Evolutionary conservation across 257 asterid species (phyloP), one percentile per base, ranked within the genome.

Genomic region (Paulownia fortunei): DNA sequence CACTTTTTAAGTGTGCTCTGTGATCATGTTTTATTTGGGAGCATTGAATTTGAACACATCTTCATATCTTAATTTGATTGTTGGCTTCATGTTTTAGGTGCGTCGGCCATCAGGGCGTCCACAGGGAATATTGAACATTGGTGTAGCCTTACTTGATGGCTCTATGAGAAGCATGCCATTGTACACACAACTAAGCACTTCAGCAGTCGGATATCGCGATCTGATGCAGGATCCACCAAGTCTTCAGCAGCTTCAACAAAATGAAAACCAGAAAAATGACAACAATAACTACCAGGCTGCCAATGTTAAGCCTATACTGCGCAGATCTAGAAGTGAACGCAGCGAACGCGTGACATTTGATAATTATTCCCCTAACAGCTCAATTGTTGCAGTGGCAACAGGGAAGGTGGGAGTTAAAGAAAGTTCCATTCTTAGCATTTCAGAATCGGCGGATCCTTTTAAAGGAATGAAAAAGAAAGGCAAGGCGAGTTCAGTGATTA

Each of bases 31-130:
- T 1, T 26, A 30, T 26, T 27, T 26, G 10, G n/a, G 72, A 41
- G 23, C 12, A 23, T 44, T 67, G 39, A 44, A 11, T 19, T 26
- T 41, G 3, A 18, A 0, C 1, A 1, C 39, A 13, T 21, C 10
- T 24, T 23, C 37, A 30, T 15, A 61, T 44, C 52, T 46, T 19
- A 8, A 47, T 24, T 44, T 51, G 39, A 56, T 41, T n/a, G 11
- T 69, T 8, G 26, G 16, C 1, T 34, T 65, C 27, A 6, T 52
- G 41, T 16, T 52, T 55, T 73, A 94, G 97, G 88, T 94, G 15
- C 97, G 97, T 8, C 97, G 97, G 19, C 96, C 96, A 49, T 94
- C 97, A 0, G 98, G 98, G 1, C 89, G 97, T 27, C 97, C 97
- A 13, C 98, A 92, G 70, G 97, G 98, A 32, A 90, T 92, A 80